Evolutionary conservation across 2,329 filamentous ascomycete genomes (phyloP).

Genomic region (Diplodia mutila): DNA sequence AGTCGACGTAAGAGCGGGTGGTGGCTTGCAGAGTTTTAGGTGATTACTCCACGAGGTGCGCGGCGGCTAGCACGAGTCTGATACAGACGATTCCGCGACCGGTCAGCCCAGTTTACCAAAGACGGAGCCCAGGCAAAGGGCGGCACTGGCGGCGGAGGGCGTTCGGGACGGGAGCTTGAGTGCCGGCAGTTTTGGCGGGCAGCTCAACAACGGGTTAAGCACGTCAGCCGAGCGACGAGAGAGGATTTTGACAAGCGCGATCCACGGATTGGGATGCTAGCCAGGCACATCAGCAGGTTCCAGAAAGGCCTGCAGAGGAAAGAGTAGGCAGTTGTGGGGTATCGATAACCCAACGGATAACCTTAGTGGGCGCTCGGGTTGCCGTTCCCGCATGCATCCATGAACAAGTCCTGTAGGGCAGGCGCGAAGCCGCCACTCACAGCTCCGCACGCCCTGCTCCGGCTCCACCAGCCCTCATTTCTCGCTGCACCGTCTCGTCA

Average conservation of each 20-base stretch:
- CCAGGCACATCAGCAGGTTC: slow-evolving; percentile 11
- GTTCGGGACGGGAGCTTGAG: neutral
- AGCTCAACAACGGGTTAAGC: neutral
- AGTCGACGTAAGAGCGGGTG: neutral
- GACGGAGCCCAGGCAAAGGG: neutral
- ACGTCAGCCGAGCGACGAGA: neutral
- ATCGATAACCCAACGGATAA: slow-evolving; percentile 22
- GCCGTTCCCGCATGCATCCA: neutral
- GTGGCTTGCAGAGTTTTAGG: slow-evolving; percentile 22
- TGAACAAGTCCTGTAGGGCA: slow-evolving; percentile 10
- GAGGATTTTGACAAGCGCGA: neutral
- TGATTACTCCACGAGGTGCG: neutral
- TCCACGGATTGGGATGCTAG: neutral
- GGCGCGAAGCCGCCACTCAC: slow-evolving; percentile 1
- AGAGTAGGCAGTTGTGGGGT: neutral
- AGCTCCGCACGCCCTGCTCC: neutral
- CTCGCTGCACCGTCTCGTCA: slow-evolving; percentile 19
- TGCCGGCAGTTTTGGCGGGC: neutral
- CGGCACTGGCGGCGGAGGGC: neutral
- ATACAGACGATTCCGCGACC: neutral
- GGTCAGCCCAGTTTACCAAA: neutral
- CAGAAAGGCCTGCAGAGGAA: slow-evolving; percentile 6
- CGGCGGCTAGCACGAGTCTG: neutral
- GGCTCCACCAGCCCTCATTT: slow-evolving; percentile 6
- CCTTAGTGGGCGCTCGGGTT: slow-evolving; percentile 19